Percentiles rank a stretch among this genome's conserved stretches.
These are phyloP conservation scores for Tuber magnatum DNA, from an alignment of 495 filamentous ascomycete species.

Conservation along the genomic window DNA sequence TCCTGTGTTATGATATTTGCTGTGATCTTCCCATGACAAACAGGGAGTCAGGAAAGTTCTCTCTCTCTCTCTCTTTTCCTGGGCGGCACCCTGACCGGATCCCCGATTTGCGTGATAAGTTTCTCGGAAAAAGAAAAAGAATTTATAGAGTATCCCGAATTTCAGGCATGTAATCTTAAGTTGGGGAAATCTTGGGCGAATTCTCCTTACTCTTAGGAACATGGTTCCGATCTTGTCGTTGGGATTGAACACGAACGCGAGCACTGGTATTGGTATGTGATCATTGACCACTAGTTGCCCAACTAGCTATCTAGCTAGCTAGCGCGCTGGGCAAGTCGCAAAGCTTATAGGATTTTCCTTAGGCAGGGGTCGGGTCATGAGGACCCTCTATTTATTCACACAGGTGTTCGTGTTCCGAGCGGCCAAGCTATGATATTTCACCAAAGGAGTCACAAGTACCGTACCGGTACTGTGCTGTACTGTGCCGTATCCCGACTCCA, in stretches of 20 bases:
- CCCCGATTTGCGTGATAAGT: not conserved
- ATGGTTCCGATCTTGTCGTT: not conserved
- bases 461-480: not conserved
- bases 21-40: not conserved
- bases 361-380: too few species aligned
- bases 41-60: not conserved
- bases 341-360: not conserved
- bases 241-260: not conserved
- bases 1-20: not conserved
- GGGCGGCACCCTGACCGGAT: not conserved
- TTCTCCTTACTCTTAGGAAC: not conserved
- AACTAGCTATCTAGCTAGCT: not conserved
- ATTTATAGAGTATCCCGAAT: not conserved
- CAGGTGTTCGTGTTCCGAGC: not conserved
- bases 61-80: not conserved
- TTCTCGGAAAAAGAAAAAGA: not conserved
- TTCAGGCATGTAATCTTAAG: not conserved
- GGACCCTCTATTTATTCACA: not conserved
- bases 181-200: not conserved
- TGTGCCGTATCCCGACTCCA: not conserved
- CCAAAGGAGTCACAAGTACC: not conserved
- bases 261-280: not conserved
- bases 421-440: not conserved
- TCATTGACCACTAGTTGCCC: not conserved
- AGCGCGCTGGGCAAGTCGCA: not conserved